Base-by-base conservation (phyloP, 2,329 filamentous ascomycete genomes). In the Aspergillus ruber region DNA sequence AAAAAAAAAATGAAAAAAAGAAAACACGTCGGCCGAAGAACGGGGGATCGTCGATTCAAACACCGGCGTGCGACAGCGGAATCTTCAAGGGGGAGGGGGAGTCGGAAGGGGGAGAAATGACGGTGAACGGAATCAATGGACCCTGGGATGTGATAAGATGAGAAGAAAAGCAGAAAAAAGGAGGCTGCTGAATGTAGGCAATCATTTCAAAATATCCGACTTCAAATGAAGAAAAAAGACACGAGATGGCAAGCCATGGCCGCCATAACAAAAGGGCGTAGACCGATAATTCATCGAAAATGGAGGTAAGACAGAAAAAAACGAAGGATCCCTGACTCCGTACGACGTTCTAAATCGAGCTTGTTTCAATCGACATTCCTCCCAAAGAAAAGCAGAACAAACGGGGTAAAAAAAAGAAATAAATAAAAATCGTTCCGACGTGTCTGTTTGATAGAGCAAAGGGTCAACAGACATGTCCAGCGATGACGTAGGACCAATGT, bases 401-500 rank as follows among this genome's bases (percentile, higher is more conserved):
- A 29, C 25, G 9, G 25, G 25, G 9, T 29, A 29, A 29, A 36
- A 39, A n/a, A 38, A 18, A 38, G 18, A 38, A 12, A 39, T 21
- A 39, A 17, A 18, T 12, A 39, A 56, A 50, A 48, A 57, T 60
- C 55, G 60, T 59, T 58, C 54, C 58, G 55, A 57, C 55, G 57
- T 59, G 59, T 50, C 55, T 58, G 54, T 44, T 48, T 48, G 35
- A 43, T 13, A 35, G 25, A 18, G 15, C 25, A 29, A 39, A 17
- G 33, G 13, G 42, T 43, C 25, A 43, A 43, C 27, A 27, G 25
- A 29, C 9, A 39, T 12, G 17, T 39, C 33, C 33, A 15, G 17
- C 18, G 8, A 29, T 15, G 36, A 21, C 33, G 7, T 12, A 18
- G 36, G 10, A 20, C 17, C 36, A 39, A 18, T 18, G 9, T 13